Evolutionary conservation across 75 land plant genomes (phyloP).

Genomic region (Adiantum capillusveneris): DNA sequence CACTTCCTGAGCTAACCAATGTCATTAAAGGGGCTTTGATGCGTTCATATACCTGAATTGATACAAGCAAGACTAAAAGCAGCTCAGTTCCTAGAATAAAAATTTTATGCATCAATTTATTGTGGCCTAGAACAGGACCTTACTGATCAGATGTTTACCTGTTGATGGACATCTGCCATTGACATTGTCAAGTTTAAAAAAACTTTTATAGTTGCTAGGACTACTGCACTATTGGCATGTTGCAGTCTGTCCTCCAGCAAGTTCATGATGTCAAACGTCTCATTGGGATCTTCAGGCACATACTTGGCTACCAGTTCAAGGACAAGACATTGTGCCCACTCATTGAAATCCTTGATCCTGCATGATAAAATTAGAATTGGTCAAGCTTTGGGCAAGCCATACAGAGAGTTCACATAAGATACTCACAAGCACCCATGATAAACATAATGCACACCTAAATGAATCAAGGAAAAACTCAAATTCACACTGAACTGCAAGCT

Average conservation of each 20-base stretch:
- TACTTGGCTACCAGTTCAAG: conserved; percentile 86
- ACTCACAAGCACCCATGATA: too few species aligned
- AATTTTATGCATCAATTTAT: neutral
- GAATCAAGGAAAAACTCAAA: too few species aligned
- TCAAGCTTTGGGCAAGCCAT: too few species aligned
- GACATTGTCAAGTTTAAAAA: conserved; percentile 92
- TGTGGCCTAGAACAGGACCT: too few species aligned
- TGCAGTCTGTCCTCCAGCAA: conserved; percentile 97
- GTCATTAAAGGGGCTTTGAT: conserved; percentile 96
- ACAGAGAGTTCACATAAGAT: too few species aligned
- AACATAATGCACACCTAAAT: too few species aligned
- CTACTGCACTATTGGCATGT: conserved; percentile 98
- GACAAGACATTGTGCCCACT: conserved; percentile 97
- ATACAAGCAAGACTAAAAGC: too few species aligned
- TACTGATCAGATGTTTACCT: conserved; percentile 44
- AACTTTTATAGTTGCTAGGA: conserved; percentile 89
- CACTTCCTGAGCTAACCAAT: conserved; percentile 84
- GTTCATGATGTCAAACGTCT: conserved; percentile 97
- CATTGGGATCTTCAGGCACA: conserved; percentile 74
- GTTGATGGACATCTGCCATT: conserved; percentile 98
- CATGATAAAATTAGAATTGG: neutral
- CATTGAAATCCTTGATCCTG: conserved; percentile 97
- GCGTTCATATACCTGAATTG: conserved; percentile 82
- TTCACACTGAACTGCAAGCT: too few species aligned
- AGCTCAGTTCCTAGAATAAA: neutral